Percentiles rank a stretch among this genome's conserved stretches.
phyloP scores from a whole-genome alignment of 106 monocot genomes.

The Dendrobium chrysotoxum region DNA sequence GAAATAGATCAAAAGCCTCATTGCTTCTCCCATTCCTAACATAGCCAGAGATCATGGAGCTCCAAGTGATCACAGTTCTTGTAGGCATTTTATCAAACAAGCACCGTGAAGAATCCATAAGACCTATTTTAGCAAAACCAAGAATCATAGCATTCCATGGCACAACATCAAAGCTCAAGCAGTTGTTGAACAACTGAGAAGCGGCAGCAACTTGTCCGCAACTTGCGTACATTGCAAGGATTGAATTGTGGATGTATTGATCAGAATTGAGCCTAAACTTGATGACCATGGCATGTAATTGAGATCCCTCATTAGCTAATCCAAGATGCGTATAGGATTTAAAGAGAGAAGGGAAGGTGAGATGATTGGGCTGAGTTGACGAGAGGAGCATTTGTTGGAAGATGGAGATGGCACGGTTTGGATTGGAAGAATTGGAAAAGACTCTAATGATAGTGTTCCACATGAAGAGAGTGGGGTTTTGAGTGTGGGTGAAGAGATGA shows the following conservation, averaged over 20 bases:
- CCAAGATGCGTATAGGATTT: conserved; percentile 21
- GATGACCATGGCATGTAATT: conserved; percentile 39
- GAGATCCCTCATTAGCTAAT: conserved; percentile 9
- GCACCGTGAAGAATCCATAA: conserved; percentile 4
- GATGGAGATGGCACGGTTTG: conserved; percentile 29
- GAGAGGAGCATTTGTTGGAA: conserved; percentile 38
- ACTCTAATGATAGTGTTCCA: conserved; percentile 44
- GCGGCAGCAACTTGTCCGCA: conserved; percentile 24
- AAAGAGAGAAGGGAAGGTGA: conserved; percentile 51
- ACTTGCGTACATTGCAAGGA: conserved; percentile 47
- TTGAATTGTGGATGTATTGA: conserved; percentile 30
- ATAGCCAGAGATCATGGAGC: conserved; percentile 51
- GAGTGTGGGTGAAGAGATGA: conserved; percentile 33
- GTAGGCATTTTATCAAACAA: conserved; percentile 51
- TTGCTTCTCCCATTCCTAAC: conserved; percentile 21
- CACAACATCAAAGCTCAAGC: conserved; percentile 26
- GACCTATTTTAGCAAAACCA: conserved; percentile 25
- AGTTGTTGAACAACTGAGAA: conserved; percentile 13
- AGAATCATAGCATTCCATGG: conserved; percentile 48
- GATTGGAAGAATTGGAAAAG: conserved; percentile 31
- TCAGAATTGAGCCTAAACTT: conserved; percentile 39
- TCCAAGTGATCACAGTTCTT: conserved; percentile 34
- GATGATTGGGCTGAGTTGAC: conserved; percentile 15
- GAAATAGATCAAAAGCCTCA: conserved; percentile 29
- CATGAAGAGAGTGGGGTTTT: conserved; percentile 35